phyloP scores from a whole-genome alignment of 2,329 filamentous ascomycete species.

The Diaporthe ampelina region DNA sequence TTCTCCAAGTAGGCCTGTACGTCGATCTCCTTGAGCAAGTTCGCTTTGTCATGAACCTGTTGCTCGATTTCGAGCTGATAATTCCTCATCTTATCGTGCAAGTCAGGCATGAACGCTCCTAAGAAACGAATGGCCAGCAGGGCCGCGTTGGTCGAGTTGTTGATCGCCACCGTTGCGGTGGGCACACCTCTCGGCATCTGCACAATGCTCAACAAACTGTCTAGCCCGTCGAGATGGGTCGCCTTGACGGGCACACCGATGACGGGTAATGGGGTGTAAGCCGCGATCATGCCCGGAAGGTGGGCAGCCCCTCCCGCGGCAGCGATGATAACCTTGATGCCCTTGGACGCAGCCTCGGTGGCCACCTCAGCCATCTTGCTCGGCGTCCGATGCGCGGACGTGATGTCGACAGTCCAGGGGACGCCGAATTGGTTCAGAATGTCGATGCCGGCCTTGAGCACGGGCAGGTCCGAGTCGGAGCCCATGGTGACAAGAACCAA shows the following conservation, averaged over 20 bases:
- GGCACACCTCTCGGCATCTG: conserved; percentile 84
- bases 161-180: conserved; percentile 82
- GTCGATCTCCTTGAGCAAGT: conserved; percentile 67
- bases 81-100: conserved; percentile 69
- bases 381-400: conserved; percentile 84
- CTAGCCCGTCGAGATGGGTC: conserved; percentile 78
- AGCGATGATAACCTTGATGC: conserved; percentile 81
- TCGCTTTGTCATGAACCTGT: conserved; percentile 75
- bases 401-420: conserved; percentile 80
- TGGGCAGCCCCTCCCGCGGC: conserved; percentile 82
- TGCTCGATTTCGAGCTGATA: conserved; percentile 75
- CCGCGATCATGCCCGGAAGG: conserved; percentile 81
- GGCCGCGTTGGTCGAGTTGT: conserved; percentile 84
- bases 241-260: conserved; percentile 85
- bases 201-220: conserved; percentile 80
- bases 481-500: conserved; percentile 87
- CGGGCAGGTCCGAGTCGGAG: conserved; percentile 81
- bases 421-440: conserved; percentile 79
- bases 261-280: conserved; percentile 79
- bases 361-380: conserved; percentile 78
- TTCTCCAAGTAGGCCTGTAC: conserved; percentile 67
- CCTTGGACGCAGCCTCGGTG: conserved; percentile 71
- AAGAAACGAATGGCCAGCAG: conserved; percentile 79
- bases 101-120: conserved; percentile 67
- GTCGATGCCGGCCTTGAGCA: conserved; percentile 75